phyloP scores from a whole-genome alignment of 371 early-diverging fungal species.

The Mucor lusitanicus region DNA sequence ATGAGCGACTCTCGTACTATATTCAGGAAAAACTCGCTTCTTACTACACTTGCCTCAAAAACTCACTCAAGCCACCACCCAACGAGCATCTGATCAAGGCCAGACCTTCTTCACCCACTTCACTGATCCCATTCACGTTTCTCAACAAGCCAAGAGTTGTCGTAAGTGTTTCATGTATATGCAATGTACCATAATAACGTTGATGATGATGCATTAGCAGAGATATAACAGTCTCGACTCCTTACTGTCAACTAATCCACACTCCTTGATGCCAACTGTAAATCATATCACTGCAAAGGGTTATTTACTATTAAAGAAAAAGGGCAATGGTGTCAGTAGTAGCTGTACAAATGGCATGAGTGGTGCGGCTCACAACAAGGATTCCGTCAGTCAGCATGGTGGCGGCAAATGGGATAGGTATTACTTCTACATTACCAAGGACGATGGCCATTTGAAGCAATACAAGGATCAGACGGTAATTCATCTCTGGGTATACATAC shows the following conservation, averaged over 20 bases:
- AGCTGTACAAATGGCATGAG: conserved; percentile 6
- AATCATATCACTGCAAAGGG: conserved; percentile 20
- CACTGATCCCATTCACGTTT: conserved; percentile 25
- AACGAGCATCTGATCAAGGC: conserved; percentile 8
- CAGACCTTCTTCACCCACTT: conserved; percentile 19
- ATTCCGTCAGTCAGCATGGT: neutral
- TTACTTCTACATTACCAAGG: conserved; percentile 30
- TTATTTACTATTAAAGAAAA: conserved; percentile 23
- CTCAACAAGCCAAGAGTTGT: conserved; percentile 24
- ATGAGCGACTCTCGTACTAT: conserved; percentile 28
- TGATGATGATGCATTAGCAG: conserved; percentile 6
- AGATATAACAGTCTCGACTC: conserved; percentile 30
- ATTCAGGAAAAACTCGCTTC: conserved; percentile 32
- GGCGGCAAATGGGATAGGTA: conserved; percentile 31
- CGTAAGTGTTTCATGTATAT: conserved; percentile 16
- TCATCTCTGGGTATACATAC: too few species aligned
- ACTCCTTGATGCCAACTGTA: conserved; percentile 2
- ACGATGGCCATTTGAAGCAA: conserved; percentile 32
- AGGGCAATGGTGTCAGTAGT: conserved; percentile 1
- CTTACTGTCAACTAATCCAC: conserved; percentile 15
- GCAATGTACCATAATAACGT: neutral
- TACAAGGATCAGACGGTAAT: conserved; percentile 21
- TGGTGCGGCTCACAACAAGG: neutral
- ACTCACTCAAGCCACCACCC: conserved; percentile 5
- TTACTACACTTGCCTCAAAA: conserved; percentile 26